Evolutionary conservation across 257 asterid genomes (phyloP).

Genomic region (Handroanthus guayacan): DNA sequence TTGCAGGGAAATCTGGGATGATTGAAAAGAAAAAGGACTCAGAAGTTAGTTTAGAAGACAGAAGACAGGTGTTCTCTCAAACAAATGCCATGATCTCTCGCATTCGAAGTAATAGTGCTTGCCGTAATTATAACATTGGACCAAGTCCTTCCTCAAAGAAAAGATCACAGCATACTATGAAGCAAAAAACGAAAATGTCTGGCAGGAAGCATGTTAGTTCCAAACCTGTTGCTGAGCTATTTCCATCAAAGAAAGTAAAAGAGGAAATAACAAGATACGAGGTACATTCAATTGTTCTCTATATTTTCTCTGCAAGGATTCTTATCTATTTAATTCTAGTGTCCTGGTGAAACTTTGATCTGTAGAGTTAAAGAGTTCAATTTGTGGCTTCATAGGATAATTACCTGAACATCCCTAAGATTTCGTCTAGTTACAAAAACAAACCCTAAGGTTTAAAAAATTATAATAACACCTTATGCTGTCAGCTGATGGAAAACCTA

Average conservation of each 20-base stretch:
- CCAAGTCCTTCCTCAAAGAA: constrained; percentile 60
- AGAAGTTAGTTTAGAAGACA: constrained; percentile 44
- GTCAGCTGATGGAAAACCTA: no score
- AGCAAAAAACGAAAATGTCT: constrained; percentile 51
- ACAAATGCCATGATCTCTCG: constrained; percentile 64
- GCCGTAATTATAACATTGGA: constrained; percentile 61
- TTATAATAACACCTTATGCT: no score
- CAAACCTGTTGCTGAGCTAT: constrained; percentile 65
- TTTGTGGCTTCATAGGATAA: neutral
- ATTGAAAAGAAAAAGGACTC: constrained; percentile 45
- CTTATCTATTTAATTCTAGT: neutral
- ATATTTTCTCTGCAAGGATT: constrained; percentile 4
- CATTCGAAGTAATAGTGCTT: constrained; percentile 63
- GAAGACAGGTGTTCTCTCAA: constrained; percentile 50
- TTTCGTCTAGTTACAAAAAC: no score
- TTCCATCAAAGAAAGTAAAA: constrained; percentile 69
- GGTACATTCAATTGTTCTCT: constrained; percentile 48
- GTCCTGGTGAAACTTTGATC: neutral
- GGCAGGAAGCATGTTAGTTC: constrained; percentile 58
- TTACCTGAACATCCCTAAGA: no score
- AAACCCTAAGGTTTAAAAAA: no score
- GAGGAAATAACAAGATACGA: constrained; percentile 71
- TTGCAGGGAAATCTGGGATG: constrained; percentile 38
- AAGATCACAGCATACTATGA: constrained; percentile 55
- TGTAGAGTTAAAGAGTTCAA: neutral